Conservation (phyloP, 768 basidiomycete species). For the Leucosporidium creatinivorum region DNA sequence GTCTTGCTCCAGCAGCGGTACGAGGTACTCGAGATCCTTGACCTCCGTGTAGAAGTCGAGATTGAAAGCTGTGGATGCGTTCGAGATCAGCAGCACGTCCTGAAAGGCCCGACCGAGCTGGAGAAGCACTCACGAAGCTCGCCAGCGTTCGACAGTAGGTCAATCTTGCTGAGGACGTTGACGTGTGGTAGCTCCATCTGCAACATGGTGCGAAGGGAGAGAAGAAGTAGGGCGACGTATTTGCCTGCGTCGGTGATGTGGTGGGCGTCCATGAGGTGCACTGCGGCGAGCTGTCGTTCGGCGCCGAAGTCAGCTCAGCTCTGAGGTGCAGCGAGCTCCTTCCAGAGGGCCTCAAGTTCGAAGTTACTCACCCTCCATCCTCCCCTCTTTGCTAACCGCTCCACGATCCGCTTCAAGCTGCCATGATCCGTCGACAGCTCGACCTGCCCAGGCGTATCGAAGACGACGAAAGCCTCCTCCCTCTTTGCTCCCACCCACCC, state of each 20-base stretch:
- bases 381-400: constrained; percentile 63
- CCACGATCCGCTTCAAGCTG: constrained; percentile 72
- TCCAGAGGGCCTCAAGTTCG: too few relatives aligned
- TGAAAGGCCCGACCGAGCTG: not conserved
- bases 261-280: constrained; percentile 93
- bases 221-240: constrained; percentile 83
- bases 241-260: constrained; percentile 94
- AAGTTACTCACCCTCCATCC: constrained; percentile 69
- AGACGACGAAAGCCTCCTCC: constrained; percentile 74
- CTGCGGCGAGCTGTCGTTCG: constrained; percentile 67
- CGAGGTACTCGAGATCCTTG: constrained; percentile 83
- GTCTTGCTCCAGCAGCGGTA: constrained; percentile 56
- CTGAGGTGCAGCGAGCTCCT: too few relatives aligned
- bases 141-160: constrained; percentile 81
- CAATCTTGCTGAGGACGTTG: constrained; percentile 93
- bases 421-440: constrained; percentile 94
- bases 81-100: not conserved
- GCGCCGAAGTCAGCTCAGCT: not conserved
- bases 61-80: constrained; percentile 66
- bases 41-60: constrained; percentile 97
- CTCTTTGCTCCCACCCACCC: constrained; percentile 40
- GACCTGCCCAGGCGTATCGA: constrained; percentile 95
- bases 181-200: constrained; percentile 96
- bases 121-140: constrained; percentile 61
- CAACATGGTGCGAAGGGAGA: constrained; percentile 93